A percentile compares a stretch with the other conserved stretches of the same genome.
Conservation (phyloP, 441 rosid species). For the Pelargonium australe region DNA sequence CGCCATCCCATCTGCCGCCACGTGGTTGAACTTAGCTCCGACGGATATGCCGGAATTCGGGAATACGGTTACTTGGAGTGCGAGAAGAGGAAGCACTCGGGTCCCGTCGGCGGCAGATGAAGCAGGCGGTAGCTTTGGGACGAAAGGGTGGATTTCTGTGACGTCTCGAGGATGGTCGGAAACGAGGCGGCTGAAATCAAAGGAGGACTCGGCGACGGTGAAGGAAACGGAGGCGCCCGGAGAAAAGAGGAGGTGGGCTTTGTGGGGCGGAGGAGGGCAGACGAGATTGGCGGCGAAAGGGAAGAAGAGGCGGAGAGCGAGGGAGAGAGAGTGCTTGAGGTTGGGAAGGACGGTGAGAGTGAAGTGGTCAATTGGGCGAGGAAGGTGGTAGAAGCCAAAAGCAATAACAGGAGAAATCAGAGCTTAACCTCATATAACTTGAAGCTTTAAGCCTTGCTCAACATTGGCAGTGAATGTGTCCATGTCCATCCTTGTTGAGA, state of each 20-base stretch:
- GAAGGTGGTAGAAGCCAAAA: too few species aligned
- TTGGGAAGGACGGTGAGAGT: slow-evolving; percentile 20
- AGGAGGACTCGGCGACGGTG: slow-evolving; percentile 25
- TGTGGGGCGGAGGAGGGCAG: slow-evolving; percentile 29
- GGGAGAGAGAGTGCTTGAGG: slow-evolving; percentile 45
- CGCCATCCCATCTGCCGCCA: slow-evolving; percentile 43
- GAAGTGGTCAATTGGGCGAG: slow-evolving; percentile 29
- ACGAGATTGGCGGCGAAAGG: slow-evolving; percentile 31
- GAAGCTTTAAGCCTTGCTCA: too few species aligned
- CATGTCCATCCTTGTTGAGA: too few species aligned
- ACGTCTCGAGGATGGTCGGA: slow-evolving; percentile 17
- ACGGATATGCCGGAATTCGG: slow-evolving; percentile 44
- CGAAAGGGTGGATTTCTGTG: slow-evolving; percentile 24
- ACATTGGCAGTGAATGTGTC: too few species aligned
- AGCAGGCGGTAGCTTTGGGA: slow-evolving; percentile 18
- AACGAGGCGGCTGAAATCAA: slow-evolving; percentile 21
- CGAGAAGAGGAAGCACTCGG: slow-evolving; percentile 20
- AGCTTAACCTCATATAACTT: too few species aligned
- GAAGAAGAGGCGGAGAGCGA: slow-evolving; percentile 47
- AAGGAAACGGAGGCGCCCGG: slow-evolving; percentile 24
- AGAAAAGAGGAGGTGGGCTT: slow-evolving; percentile 25
- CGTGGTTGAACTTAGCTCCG: slow-evolving; percentile 34
- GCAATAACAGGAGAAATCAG: too few species aligned
- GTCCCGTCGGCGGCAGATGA: neutral
- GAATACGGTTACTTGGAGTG: slow-evolving; percentile 42